Percentiles rank a stretch among this genome's conserved stretches.
Conservation (phyloP, 2,329 filamentous ascomycete species). For the Xylariaceae sp. region DNA sequence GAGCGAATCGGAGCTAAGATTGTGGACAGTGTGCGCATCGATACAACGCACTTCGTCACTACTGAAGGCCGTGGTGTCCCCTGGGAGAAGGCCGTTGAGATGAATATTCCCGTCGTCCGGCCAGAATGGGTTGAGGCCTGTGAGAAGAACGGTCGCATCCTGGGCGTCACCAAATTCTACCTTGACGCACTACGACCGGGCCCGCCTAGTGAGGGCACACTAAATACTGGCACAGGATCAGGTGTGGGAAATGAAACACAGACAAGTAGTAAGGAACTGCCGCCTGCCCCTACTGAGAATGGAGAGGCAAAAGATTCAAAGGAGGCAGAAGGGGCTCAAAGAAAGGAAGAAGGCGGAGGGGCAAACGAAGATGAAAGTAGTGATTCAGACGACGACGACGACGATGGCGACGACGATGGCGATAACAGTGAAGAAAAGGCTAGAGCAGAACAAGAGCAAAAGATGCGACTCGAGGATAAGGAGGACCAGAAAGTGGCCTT, state of each 20-base stretch:
- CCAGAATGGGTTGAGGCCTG: constrained; percentile 98
- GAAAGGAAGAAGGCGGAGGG: constrained; percentile 4
- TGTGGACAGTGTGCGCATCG: constrained; percentile 84
- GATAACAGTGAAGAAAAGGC: constrained; percentile 22
- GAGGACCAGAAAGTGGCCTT: constrained; percentile 51
- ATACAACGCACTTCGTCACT: constrained; percentile 97
- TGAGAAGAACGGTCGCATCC: constrained; percentile 84
- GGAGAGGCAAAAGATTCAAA: constrained; percentile 12
- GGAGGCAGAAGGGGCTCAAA: constrained; percentile 13
- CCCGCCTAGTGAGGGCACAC: constrained; percentile 29
- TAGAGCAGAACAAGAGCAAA: constrained; percentile 45
- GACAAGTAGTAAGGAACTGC: constrained; percentile 25
- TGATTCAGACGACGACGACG: constrained; percentile 21
- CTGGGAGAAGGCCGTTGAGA: constrained; percentile 96
- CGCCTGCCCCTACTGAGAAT: constrained; percentile 18
- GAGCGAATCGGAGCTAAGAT: constrained; percentile 90
- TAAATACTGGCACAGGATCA: constrained; percentile 9
- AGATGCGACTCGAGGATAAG: constrained; percentile 51
- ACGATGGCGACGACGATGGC: constrained; percentile 28
- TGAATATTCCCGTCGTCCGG: constrained; percentile 94
- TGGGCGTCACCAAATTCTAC: constrained; percentile 94
- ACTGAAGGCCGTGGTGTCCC: constrained; percentile 83
- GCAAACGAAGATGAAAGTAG: constrained; percentile 1
- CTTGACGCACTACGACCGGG: constrained; percentile 67
- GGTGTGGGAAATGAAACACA: constrained; percentile 3